Conservation (phyloP, 179 eudicot genomes). For the Spergularia azorica region DNA sequence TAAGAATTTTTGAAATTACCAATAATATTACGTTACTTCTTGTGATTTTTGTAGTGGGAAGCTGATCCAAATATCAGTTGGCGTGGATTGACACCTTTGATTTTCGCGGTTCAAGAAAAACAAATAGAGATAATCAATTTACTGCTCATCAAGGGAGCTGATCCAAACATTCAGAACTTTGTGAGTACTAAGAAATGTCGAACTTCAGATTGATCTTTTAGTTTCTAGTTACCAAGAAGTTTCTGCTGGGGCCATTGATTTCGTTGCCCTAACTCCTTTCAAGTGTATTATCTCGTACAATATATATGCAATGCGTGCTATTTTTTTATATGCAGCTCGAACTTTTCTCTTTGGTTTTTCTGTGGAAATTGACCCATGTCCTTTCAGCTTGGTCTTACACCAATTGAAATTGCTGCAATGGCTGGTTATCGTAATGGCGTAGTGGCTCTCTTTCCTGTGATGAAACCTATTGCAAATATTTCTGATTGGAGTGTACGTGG, state of each 20-base stretch:
- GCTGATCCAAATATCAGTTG: conserved; percentile 10
- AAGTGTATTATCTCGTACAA: too few relatives aligned
- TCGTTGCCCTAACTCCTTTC: too few relatives aligned
- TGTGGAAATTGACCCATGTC: neutral
- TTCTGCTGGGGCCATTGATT: neutral
- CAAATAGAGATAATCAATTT: conserved; percentile 11
- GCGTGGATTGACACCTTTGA: neutral
- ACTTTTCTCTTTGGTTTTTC: neutral
- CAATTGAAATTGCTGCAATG: conserved; percentile 23
- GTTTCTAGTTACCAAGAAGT: neutral
- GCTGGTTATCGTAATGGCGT: conserved; percentile 4
- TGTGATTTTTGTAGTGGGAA: conserved; percentile 11
- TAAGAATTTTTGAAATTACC: too few relatives aligned
- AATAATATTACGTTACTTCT: neutral
- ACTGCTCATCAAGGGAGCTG: neutral
- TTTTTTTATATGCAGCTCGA: neutral
- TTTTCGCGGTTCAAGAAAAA: neutral
- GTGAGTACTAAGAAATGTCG: conserved; percentile 1
- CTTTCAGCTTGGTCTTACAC: conserved; percentile 18
- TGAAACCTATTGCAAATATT: neutral
- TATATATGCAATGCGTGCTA: too few relatives aligned
- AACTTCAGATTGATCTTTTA: neutral
- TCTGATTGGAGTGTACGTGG: conserved; percentile 22
- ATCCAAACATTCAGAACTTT: conserved; percentile 10
- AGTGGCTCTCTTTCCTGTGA: conserved; percentile 15